phyloP scores from a whole-genome alignment of 352 stramenopile genomes.

The Globisporangium ultimum region DNA sequence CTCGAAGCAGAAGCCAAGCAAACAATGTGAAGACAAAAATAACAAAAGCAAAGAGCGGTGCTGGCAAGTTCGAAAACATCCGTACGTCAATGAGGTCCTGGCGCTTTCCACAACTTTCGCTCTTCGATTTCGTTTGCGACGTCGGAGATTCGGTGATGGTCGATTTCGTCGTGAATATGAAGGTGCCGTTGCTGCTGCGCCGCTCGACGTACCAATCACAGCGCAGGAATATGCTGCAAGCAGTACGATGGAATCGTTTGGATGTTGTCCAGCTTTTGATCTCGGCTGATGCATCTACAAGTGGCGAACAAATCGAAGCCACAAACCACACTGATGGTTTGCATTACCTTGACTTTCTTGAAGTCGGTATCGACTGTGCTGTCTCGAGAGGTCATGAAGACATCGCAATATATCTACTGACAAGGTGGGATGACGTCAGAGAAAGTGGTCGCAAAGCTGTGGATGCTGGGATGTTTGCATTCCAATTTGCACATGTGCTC shows the following conservation, averaged over 20 bases:
- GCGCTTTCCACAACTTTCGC: constrained; percentile 34
- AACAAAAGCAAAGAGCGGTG: not conserved
- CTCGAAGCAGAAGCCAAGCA: constrained; percentile 14
- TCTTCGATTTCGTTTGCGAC: constrained; percentile 40
- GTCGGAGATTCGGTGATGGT: constrained; percentile 24
- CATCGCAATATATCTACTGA: constrained; percentile 55
- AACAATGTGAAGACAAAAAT: not conserved
- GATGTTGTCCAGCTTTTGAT: constrained; percentile 45
- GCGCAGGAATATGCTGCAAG: constrained; percentile 52
- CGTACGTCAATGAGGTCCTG: constrained; percentile 31
- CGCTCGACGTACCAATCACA: constrained; percentile 37
- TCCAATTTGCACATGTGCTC: constrained; percentile 64
- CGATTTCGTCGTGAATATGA: constrained; percentile 27
- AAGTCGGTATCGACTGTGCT: constrained; percentile 50
- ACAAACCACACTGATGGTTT: constrained; percentile 16
- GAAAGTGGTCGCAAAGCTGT: constrained; percentile 25
- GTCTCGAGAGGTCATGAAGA: constrained; percentile 57
- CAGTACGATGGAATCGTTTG: constrained; percentile 56
- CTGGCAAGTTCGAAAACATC: constrained; percentile 19
- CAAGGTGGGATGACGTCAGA: constrained; percentile 43
- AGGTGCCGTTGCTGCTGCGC: constrained; percentile 26
- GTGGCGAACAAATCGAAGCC: constrained; percentile 1
- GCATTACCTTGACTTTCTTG: constrained; percentile 59
- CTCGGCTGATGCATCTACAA: not conserved
- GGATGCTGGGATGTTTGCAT: constrained; percentile 47